Evolutionary conservation across 768 basidiomycete species (phyloP).

Genomic region (Dioszegia crocea): DNA sequence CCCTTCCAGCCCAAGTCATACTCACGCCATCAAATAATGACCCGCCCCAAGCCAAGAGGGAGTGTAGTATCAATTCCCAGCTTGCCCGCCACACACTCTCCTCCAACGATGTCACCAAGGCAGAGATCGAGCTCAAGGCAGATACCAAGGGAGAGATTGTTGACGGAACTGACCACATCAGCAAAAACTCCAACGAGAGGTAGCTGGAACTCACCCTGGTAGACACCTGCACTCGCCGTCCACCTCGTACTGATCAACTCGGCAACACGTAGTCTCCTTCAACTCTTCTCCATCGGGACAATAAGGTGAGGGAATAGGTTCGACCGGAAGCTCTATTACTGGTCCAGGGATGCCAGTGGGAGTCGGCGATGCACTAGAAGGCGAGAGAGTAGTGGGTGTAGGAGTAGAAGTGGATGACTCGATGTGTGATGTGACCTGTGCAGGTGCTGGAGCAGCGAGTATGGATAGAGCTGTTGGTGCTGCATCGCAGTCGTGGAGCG

Average conservation of each 20-base stretch:
- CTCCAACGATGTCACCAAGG: background rate
- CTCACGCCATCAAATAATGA: no score
- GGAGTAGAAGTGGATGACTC: background rate
- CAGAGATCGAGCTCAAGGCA: constrained; percentile 5
- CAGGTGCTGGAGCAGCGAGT: background rate
- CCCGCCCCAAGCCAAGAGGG: background rate
- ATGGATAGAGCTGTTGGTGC: background rate
- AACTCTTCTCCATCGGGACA: constrained; percentile 10
- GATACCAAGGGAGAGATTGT: constrained; percentile 7
- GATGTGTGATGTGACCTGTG: background rate
- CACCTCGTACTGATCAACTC: constrained; percentile 8
- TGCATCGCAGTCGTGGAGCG: constrained; percentile 3
- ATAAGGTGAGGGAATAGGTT: background rate
- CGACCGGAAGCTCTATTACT: background rate
- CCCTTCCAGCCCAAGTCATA: no score
- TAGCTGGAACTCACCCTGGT: constrained; percentile 3
- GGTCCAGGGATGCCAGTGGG: background rate
- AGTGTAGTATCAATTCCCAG: background rate
- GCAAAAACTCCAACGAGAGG: background rate
- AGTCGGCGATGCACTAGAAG: no score
- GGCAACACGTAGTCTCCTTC: constrained; percentile 11
- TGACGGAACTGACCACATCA: background rate
- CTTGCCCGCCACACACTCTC: background rate
- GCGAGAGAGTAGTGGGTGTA: background rate
- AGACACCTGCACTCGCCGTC: constrained; percentile 15